Evolutionary conservation across 768 basidiomycete species (phyloP), one percentile per base, ranked within the genome.

Genomic region (Trametes meyenii): DNA sequence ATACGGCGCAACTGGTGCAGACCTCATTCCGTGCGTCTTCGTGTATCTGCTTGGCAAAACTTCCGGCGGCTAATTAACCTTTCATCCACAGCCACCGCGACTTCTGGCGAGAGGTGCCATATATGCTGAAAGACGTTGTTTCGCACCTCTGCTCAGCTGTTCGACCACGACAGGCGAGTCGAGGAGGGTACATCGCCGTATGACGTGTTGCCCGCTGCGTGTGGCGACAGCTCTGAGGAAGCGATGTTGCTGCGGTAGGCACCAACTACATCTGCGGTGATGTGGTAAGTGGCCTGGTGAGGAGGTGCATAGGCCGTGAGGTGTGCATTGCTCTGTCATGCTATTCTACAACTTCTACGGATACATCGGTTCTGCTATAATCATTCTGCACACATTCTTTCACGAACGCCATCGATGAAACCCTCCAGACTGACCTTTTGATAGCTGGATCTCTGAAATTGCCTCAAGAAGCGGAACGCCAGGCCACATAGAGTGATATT

Each of bases 61-160:
- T 44, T 19, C 33, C n/a, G 29, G 14, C 26, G 16, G 53, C 60
- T 7, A 67, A 61, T 50, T 38, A 48, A 55, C 43, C 44, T 43
- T 50, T 62, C 14, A 7, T 36, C 16, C 29, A 14, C 64, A 94
- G 91, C 61, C 92, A 94, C 74, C 89, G 92, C 50, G 90, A 93
- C 70, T 94, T 94, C 74, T 94, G 92, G 92, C 78, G 85, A 72
- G 92, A 94, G 74, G 90, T 94, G 2, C 92, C 92, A 4, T 92
- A 91, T 66, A 89, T 94, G 85, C 72, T 92, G 46, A 81, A 81
- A 44, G 92, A 94, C 67, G 88, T 94, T 23, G 71, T 88, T 53
- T 83, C 86, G 21, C 90, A 93, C 74, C 74, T 94, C 40, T 92
- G 90, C 73, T 86, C 89, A 16, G 81, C 81, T 45, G 82, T 90